Conservation (phyloP, 129 eudicot genomes). For the Flaveria ramosissima region DNA sequence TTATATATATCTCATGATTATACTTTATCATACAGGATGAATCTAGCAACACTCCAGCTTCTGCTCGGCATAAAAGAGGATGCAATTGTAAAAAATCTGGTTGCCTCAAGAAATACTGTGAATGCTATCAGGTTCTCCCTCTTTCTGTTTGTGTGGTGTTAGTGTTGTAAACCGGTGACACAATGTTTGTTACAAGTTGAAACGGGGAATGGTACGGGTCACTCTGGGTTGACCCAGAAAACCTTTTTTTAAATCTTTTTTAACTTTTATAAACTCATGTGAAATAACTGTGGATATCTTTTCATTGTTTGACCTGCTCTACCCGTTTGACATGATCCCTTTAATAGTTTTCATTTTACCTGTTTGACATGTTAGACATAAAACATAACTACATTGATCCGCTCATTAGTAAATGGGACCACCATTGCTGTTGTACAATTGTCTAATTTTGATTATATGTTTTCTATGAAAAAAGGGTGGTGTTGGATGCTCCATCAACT, state of each 20-base stretch:
- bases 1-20: neutral
- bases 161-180: slow-evolving; percentile 9
- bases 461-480: slow-evolving; percentile 65
- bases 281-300: neutral
- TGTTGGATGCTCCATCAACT: slow-evolving; percentile 94
- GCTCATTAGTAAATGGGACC: neutral
- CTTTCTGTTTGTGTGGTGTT: slow-evolving; percentile 20
- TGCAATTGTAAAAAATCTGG: slow-evolving; percentile 99
- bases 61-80: slow-evolving; percentile 98
- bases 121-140: slow-evolving; percentile 90
- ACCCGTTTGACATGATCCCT: neutral
- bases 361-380: neutral
- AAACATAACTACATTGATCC: neutral
- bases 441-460: slow-evolving; percentile 30
- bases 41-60: slow-evolving; percentile 91
- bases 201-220: neutral
- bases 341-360: neutral
- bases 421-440: neutral
- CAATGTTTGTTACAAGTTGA: neutral
- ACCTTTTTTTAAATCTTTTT: neutral
- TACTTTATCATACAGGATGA: slow-evolving; percentile 58
- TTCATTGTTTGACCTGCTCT: neutral
- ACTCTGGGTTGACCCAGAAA: neutral
- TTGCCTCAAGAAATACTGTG: slow-evolving; percentile 97
- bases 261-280: neutral